Base-by-base conservation (phyloP, 2,329 filamentous ascomycete genomes). In the Zasmidium cellare region DNA sequence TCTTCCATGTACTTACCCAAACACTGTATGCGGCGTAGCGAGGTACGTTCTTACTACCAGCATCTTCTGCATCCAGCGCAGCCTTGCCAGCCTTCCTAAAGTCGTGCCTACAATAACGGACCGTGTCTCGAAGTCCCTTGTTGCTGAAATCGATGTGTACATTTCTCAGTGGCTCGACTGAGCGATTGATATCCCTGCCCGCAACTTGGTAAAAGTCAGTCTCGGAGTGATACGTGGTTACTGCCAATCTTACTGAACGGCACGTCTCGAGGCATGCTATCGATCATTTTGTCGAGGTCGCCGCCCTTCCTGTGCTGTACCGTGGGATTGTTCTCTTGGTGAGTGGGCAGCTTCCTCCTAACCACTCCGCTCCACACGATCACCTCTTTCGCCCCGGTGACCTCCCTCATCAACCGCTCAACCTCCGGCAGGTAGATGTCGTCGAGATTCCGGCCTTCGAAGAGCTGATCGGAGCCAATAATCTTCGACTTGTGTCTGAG, bases 81-180 rank as follows among this genome's bases (percentile, higher is more conserved):
- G 22, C 28, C 19, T 46, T 28, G 2, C 24, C 56, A 18, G 28
- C 46, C 14, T 49, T 25, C 16, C 28, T 45, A 18, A 58, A 54
- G 28, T 58, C 56, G 14, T 25, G 19, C 14, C 56, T 46, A 24
- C 56, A 58, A 46, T 48, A 54, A 18, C 56, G 45, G n/a, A 48
- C 44, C 25, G 56, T 58, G 18, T 58, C 56, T 14, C 45, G 31
- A 14, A 58, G 51, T 18, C 56, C 56, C 28, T 58, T 31, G 22
- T 49, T 50, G 18, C 25, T 45, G 18, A 51, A 9, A 23, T 56
- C 53, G 14, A 56, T 35, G 22, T 56, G 53, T n/a, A 51, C 53
- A 24, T 51, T 51, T 28, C 53, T 20, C 16, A 51, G 31, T 14
- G 53, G 53, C 38, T 56, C 53, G 22, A 56, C 28, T 16, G 53